Base-by-base conservation (phyloP, 345 rosid species). In the Theobroma cacao region DNA sequence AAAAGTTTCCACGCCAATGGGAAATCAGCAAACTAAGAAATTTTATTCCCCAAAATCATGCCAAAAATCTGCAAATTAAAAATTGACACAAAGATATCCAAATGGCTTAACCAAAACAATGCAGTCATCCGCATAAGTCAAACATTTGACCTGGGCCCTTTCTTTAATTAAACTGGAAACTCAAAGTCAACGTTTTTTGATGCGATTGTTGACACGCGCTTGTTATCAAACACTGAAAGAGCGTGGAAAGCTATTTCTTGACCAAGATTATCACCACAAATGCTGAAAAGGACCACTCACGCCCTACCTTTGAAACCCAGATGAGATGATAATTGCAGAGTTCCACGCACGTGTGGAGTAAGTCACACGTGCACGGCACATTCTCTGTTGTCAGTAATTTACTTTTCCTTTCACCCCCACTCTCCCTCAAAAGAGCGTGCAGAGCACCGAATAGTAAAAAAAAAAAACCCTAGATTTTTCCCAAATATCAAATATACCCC, bases 311-410 rank as follows among this genome's bases (percentile, higher is more conserved):
- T 67, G 73, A 10, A 24, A 36, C 5, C 5, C 9, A n/a, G 74
- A 67, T 56, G 60, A 55, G 62, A 36, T 26, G 41, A 70, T 30
- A 34, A 56, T 63, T 11, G 70, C 28, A 10, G 20, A 43, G 71
- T 75, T 45, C 79, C 47, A 61, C 79, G 70, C 84, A 81, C 80
- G 86, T 66, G 43, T 79, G 70, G 56, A 31, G 28, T 20, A 55
- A 58, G 67, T 63, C 69, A 31, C 84, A 80, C 81, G 87, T 82
- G 82, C 55, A 59, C 41, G 38, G 59, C 82, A 62, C 75, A 77
- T 61, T 30, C 34, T 63, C 66, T 38, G 59, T 26, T 56, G 69
- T 41, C 80, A 82, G 50, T 10, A 56, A 24, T 59, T n/a, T 45
- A 6, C 34, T 36, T 28, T n/a, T 43, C 47, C 76, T 67, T 80